These are phyloP conservation scores for Drechslerella stenobrocha DNA, from an alignment of 2,329 filamentous ascomycete genomes.

Conservation along the genomic window DNA sequence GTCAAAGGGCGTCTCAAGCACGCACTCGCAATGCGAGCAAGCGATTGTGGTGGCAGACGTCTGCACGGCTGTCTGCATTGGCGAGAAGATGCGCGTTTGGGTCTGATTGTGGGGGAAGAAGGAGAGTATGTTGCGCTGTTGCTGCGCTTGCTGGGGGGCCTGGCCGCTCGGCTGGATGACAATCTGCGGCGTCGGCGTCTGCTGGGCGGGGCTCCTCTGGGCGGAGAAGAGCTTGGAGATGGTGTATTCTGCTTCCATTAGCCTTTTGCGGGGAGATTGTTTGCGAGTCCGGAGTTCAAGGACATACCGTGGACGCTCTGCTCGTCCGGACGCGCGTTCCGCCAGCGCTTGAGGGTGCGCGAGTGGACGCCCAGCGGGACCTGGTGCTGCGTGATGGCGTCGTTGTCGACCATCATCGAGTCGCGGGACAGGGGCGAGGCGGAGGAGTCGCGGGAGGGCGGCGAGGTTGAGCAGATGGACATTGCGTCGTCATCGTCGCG, in stretches of 20 bases:
- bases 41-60: slow-evolving; percentile 5
- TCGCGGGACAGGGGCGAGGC: slow-evolving; percentile 20
- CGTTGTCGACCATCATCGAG: slow-evolving; percentile 31
- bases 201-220: slow-evolving; percentile 21
- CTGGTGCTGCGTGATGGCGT: slow-evolving; percentile 43
- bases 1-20: slow-evolving; percentile 26
- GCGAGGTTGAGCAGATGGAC: slow-evolving; percentile 38
- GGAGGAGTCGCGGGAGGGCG: slow-evolving; percentile 22
- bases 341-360: slow-evolving; percentile 50
- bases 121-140: slow-evolving; percentile 31
- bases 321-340: slow-evolving; percentile 50
- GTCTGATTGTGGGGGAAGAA: slow-evolving; percentile 27
- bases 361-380: slow-evolving; percentile 39
- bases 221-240: slow-evolving; percentile 52
- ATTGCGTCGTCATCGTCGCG: slow-evolving; percentile 42
- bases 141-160: slow-evolving; percentile 6
- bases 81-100: slow-evolving; percentile 3
- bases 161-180: slow-evolving; percentile 10
- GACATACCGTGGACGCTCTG: slow-evolving; percentile 50
- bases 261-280: no score
- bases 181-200: slow-evolving; percentile 1
- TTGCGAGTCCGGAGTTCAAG: no score
- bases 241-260: slow-evolving; percentile 49
- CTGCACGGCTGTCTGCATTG: not conserved
- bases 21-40: slow-evolving; percentile 30